phyloP scores from a whole-genome alignment of 352 stramenopile species.

The Globisporangium mamillatum region DNA sequence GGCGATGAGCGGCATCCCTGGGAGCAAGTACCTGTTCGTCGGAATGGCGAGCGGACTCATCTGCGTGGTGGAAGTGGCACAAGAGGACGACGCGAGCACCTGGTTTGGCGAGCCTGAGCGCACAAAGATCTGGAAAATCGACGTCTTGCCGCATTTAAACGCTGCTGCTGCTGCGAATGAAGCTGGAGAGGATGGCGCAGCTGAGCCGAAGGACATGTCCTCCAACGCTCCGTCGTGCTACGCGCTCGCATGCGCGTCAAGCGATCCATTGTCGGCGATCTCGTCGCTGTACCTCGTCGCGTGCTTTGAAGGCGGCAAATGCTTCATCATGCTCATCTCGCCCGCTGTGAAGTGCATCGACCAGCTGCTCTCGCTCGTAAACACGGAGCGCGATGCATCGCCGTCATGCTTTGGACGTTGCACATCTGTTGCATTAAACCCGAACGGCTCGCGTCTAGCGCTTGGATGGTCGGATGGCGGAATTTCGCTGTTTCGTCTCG shows the following conservation, averaged over 20 bases:
- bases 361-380: constrained; percentile 73
- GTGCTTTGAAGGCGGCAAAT: constrained; percentile 75
- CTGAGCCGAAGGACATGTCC: constrained; percentile 11
- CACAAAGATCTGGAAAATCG: constrained; percentile 75
- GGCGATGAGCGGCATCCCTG: constrained; percentile 41
- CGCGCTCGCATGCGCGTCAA: constrained; percentile 45
- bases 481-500: constrained; percentile 62
- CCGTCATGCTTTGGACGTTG: constrained; percentile 38
- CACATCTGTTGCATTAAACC: constrained; percentile 45
- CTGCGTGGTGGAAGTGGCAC: constrained; percentile 53
- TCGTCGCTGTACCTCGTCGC: constrained; percentile 54
- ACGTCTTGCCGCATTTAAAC: constrained; percentile 56
- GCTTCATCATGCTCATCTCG: constrained; percentile 75
- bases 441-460: constrained; percentile 44
- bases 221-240: constrained; percentile 41
- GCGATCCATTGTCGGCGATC: constrained; percentile 25
- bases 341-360: constrained; percentile 58
- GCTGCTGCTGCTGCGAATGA: not conserved
- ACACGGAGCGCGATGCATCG: constrained; percentile 41
- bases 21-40: constrained; percentile 64
- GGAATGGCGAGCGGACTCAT: constrained; percentile 75
- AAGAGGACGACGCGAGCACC: constrained; percentile 9
- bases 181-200: not conserved
- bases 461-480: constrained; percentile 75
- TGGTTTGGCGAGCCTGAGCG: constrained; percentile 33